Conservation (phyloP, 1,284 basidiomycete species). For the Singerocomus inundabilis region DNA sequence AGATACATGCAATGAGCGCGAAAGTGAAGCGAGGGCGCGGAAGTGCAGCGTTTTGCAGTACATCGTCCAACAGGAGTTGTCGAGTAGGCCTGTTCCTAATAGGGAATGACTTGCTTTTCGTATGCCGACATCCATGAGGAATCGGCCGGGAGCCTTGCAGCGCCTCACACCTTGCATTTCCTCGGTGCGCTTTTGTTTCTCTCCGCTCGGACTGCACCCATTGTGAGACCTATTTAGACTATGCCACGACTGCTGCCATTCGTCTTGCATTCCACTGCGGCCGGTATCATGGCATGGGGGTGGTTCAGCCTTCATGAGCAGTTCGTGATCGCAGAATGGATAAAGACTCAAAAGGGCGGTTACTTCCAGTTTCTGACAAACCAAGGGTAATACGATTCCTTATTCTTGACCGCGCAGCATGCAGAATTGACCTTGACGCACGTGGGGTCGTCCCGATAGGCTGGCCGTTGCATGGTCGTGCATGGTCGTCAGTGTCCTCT, state of each 20-base stretch:
- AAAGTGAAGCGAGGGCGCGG: background rate
- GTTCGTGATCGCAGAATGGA: slow-evolving; percentile 21
- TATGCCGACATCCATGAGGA: too few species aligned
- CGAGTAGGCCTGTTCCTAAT: too few species aligned
- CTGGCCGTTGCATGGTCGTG: slow-evolving; percentile 28
- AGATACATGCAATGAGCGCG: slow-evolving; percentile 45
- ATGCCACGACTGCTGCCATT: slow-evolving; percentile 22
- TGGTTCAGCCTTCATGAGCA: slow-evolving; percentile 26
- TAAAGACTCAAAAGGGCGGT: slow-evolving; percentile 55
- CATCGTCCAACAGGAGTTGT: background rate
- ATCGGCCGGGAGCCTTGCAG: too few species aligned
- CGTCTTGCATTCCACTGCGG: slow-evolving; percentile 41
- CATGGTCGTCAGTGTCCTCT: slow-evolving; percentile 28
- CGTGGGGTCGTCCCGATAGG: slow-evolving; percentile 5
- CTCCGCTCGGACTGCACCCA: background rate
- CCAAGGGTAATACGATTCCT: slow-evolving; percentile 55
- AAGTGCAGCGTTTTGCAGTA: background rate
- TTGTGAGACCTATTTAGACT: background rate
- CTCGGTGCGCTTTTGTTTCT: background rate
- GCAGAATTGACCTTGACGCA: background rate
- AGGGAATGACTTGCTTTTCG: too few species aligned
- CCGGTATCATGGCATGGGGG: slow-evolving; percentile 48
- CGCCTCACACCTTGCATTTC: background rate
- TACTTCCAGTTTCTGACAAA: slow-evolving; percentile 75
- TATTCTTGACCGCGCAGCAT: background rate